These are phyloP conservation scores for Aphanomyces cochlioides DNA, from an alignment of 352 stramenopile genomes.

Conservation along the genomic window DNA sequence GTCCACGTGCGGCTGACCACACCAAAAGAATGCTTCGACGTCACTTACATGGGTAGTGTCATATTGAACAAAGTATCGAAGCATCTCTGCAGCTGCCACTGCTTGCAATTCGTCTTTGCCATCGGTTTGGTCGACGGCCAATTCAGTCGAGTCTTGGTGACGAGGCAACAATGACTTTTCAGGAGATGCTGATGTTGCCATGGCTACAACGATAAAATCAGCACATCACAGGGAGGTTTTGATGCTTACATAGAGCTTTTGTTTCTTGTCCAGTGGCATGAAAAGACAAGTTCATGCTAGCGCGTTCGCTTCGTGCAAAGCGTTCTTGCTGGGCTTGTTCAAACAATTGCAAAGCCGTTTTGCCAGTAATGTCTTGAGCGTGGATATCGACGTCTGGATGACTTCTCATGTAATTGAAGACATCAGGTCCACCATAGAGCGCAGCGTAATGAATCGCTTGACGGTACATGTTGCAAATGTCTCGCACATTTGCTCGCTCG, in stretches of 20 bases:
- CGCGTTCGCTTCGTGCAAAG: background rate
- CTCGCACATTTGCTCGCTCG: constrained; percentile 50
- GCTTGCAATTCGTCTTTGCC: constrained; percentile 57
- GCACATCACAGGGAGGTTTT: too few relatives aligned
- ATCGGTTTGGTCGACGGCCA: constrained; percentile 29
- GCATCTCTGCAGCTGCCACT: constrained; percentile 60
- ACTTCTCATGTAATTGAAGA: constrained; percentile 53
- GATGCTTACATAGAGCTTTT: too few relatives aligned
- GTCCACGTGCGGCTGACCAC: constrained; percentile 43
- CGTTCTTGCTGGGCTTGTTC: constrained; percentile 11
- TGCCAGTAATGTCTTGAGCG: constrained; percentile 59
- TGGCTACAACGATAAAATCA: too few relatives aligned
- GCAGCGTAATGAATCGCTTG: constrained; percentile 74
- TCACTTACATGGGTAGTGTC: constrained; percentile 61
- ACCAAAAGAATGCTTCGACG: constrained; percentile 59
- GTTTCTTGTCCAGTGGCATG: too few relatives aligned
- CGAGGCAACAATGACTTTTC: background rate
- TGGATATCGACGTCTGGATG: constrained; percentile 42
- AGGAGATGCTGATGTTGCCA: background rate
- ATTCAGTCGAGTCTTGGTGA: background rate
- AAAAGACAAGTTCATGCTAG: background rate
- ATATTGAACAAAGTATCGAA: constrained; percentile 48
- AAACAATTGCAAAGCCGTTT: constrained; percentile 39
- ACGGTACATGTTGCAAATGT: constrained; percentile 65
- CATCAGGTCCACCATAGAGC: constrained; percentile 50